Conservation (phyloP, 2,329 filamentous ascomycete genomes). For the Colletotrichum camelliae region DNA sequence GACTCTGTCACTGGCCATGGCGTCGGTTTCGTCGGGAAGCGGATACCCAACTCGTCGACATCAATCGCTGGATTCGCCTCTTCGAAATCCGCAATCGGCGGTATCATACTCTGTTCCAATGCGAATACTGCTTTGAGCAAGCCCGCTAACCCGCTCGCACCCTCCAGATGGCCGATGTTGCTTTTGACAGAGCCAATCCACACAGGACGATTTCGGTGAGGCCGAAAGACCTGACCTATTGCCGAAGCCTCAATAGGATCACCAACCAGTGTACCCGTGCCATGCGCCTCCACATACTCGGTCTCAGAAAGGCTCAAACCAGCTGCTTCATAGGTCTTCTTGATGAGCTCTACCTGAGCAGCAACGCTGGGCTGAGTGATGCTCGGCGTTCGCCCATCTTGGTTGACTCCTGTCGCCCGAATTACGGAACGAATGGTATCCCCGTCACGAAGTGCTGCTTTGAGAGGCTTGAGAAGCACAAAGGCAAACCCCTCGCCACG, state of each 20-base stretch:
- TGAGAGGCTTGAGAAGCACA: constrained; percentile 62
- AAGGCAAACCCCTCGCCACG: constrained; percentile 67
- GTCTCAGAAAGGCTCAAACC: constrained; percentile 50
- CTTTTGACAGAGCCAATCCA: constrained; percentile 59
- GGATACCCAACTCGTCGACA: constrained; percentile 47
- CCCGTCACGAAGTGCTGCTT: constrained; percentile 60
- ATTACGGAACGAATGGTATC: constrained; percentile 64
- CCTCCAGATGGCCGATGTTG: constrained; percentile 60
- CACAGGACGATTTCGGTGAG: constrained; percentile 41
- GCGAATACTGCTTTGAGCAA: constrained; percentile 56
- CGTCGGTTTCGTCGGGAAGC: constrained; percentile 44
- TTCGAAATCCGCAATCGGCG: constrained; percentile 56
- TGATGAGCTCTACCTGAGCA: constrained; percentile 57
- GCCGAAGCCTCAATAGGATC: constrained; percentile 54
- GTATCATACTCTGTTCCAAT: constrained; percentile 55
- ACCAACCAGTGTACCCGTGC: constrained; percentile 64
- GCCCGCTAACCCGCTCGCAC: constrained; percentile 55
- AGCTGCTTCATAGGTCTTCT: constrained; percentile 47
- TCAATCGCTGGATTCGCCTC: constrained; percentile 50
- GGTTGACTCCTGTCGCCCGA: constrained; percentile 55
- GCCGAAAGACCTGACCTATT: constrained; percentile 46
- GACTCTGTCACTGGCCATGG: constrained; percentile 43
- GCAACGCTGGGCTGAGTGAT: constrained; percentile 62
- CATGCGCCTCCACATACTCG: constrained; percentile 61
- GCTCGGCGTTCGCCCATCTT: constrained; percentile 64